phyloP scores from a whole-genome alignment of 225 moss, liverwort and hornwort species.

The Pseudisothecium myosuroides region DNA sequence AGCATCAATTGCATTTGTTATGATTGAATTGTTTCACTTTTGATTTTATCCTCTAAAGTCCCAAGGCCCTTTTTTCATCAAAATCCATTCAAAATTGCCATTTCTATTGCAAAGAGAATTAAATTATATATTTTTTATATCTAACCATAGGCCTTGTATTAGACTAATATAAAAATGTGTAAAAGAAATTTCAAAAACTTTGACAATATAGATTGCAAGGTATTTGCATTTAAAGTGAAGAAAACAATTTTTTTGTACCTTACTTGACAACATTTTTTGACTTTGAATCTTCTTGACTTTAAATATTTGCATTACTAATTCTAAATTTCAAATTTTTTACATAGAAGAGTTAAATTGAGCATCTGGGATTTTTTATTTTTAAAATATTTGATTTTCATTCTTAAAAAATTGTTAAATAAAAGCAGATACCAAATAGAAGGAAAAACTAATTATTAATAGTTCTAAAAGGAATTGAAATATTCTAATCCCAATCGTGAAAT shows the following conservation, averaged over 20 bases:
- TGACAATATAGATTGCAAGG: not conserved
- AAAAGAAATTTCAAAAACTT: not conserved
- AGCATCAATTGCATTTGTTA: not conserved
- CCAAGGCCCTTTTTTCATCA: not conserved
- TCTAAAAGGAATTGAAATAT: not conserved
- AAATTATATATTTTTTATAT: no score
- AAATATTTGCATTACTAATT: not conserved
- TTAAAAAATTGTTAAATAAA: not conserved
- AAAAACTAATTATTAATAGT: not conserved
- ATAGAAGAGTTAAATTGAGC: rapidly evolving
- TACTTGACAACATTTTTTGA: not conserved
- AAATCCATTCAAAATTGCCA: not conserved
- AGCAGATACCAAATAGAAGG: rapidly evolving
- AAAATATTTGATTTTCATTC: not conserved
- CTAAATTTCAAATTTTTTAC: not conserved
- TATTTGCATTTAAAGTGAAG: not conserved
- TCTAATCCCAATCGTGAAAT: not conserved
- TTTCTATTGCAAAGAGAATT: not conserved
- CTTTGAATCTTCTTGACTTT: not conserved
- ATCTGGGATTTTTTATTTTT: rapidly evolving
- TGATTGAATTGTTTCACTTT: not conserved
- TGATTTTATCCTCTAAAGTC: no score
- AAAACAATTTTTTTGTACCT: not conserved
- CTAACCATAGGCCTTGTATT: rapidly evolving
- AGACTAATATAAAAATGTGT: not conserved